Conservation (phyloP, 495 filamentous ascomycete genomes). For the Cladorrhinum samala region DNA sequence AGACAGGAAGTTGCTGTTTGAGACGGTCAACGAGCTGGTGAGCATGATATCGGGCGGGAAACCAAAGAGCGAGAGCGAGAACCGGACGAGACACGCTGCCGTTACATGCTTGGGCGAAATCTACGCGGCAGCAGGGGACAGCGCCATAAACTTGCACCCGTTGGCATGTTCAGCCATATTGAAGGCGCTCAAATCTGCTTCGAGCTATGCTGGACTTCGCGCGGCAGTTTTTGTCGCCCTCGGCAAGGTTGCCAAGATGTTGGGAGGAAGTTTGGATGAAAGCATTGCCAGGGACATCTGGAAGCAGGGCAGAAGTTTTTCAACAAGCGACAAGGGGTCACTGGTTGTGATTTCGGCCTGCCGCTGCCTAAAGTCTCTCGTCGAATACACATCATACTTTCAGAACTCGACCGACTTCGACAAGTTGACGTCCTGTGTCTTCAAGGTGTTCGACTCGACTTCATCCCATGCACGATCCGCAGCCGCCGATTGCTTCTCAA, state of each 20-base stretch:
- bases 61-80: constrained; percentile 62
- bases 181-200: constrained; percentile 73
- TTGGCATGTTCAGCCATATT: constrained; percentile 64
- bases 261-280: constrained; percentile 76
- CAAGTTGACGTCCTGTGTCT: constrained; percentile 66
- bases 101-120: constrained; percentile 84
- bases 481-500: constrained; percentile 78
- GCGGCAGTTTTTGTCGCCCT: constrained; percentile 77
- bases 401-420: constrained; percentile 91
- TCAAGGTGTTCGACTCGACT: constrained; percentile 78
- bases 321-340: constrained; percentile 71
- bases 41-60: constrained; percentile 71
- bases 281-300: constrained; percentile 79
- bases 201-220: constrained; percentile 73
- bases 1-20: constrained; percentile 85
- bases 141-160: constrained; percentile 78
- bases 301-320: constrained; percentile 80
- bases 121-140: constrained; percentile 84
- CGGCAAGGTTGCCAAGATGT: constrained; percentile 66
- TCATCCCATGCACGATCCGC: constrained; percentile 70
- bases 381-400: constrained; percentile 68
- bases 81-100: constrained; percentile 71
- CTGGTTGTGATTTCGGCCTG: constrained; percentile 77
- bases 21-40: constrained; percentile 85
- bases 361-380: constrained; percentile 68